These are phyloP conservation scores for Blastobotrys buckinghamii DNA, from an alignment of 1,139 yeast species.

Conservation along the genomic window DNA sequence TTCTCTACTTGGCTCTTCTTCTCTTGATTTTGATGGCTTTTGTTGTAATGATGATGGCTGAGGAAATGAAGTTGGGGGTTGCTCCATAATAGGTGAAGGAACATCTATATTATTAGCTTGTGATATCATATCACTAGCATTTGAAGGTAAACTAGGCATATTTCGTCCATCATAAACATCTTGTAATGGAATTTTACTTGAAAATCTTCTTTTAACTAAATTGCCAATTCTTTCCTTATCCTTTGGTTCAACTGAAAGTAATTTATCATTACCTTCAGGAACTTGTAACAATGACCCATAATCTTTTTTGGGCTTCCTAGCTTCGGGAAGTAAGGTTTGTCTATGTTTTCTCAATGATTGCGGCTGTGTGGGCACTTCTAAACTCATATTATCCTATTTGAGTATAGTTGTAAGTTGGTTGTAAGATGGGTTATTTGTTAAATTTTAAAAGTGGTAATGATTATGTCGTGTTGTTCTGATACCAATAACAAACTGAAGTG, in stretches of 20 bases:
- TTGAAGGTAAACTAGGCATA: slow-evolving; percentile 24
- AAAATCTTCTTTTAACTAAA: slow-evolving; percentile 25
- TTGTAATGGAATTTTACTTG: slow-evolving; percentile 17
- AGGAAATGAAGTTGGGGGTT: background rate
- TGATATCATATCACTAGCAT: slow-evolving; percentile 25
- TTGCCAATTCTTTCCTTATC: slow-evolving; percentile 26
- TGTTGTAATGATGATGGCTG: background rate
- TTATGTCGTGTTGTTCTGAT: background rate
- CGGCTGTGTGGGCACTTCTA: slow-evolving; percentile 7
- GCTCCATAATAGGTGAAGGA: background rate
- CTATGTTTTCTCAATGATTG: slow-evolving; percentile 31
- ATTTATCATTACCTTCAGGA: slow-evolving; percentile 17
- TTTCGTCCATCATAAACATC: slow-evolving; percentile 1
- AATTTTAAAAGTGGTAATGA: background rate
- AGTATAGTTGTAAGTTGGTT: too few species aligned
- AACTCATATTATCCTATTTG: background rate
- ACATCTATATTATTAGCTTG: slow-evolving; percentile 15
- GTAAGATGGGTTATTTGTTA: too few species aligned
- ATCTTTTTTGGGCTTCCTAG: slow-evolving; percentile 14
- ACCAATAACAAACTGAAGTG: too few species aligned
- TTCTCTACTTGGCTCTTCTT: slow-evolving; percentile 11
- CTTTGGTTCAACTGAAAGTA: slow-evolving; percentile 22
- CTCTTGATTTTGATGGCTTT: background rate
- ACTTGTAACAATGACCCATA: slow-evolving; percentile 20
- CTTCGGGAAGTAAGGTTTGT: slow-evolving; percentile 26